Conservation (phyloP, 495 filamentous ascomycete species). For the Aspergillus cristatus region DNA sequence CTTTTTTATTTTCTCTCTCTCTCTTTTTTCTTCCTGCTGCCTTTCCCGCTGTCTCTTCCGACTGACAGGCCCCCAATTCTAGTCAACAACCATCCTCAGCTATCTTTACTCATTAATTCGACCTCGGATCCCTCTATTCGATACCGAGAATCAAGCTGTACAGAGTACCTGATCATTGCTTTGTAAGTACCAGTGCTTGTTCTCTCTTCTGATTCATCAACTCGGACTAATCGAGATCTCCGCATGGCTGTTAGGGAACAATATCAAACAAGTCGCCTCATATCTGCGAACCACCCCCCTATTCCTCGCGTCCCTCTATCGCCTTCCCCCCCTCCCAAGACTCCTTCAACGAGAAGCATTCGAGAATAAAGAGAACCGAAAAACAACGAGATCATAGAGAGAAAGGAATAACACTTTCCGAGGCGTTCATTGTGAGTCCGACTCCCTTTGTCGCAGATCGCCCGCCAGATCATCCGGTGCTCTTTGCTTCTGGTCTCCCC, state of each 20-base stretch:
- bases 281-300: too few relatives aligned
- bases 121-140: constrained; percentile 8
- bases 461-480: constrained; percentile 22
- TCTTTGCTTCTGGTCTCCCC: too few relatives aligned
- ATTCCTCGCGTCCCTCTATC: too few relatives aligned
- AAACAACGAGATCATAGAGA: too few relatives aligned
- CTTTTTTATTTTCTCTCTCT: constrained; percentile 19
- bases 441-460: constrained; percentile 23
- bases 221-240: constrained; percentile 17
- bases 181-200: constrained; percentile 5
- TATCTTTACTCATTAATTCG: constrained; percentile 1
- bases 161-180: too few relatives aligned
- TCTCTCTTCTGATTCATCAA: constrained; percentile 11
- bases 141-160: constrained; percentile 9
- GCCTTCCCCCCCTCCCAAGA: too few relatives aligned
- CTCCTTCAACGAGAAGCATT: too few relatives aligned
- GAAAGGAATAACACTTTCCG: constrained; percentile 12
- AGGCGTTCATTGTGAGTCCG: constrained; percentile 36
- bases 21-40: constrained; percentile 22
- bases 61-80: constrained; percentile 22
- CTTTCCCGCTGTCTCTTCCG: constrained; percentile 16
- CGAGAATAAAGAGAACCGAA: too few relatives aligned
- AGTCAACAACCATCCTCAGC: too few relatives aligned
- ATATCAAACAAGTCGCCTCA: too few relatives aligned
- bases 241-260: too few relatives aligned